These are phyloP conservation scores for Fusarium sacchari DNA, from an alignment of 2,329 filamentous ascomycete genomes.

Conservation along the genomic window DNA sequence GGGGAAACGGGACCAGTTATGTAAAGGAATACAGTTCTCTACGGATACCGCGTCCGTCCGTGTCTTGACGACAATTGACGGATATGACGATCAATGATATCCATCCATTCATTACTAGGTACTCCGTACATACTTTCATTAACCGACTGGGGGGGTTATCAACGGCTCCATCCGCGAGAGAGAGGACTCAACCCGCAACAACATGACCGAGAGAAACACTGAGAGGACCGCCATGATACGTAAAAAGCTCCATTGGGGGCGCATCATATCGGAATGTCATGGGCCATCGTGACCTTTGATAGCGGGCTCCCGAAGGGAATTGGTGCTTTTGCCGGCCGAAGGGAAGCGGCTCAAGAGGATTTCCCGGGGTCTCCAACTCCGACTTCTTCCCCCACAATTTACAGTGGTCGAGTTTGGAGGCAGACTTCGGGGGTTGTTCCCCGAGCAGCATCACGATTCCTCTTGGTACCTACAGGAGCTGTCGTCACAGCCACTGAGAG, in stretches of 20 bases:
- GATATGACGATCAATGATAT: conserved; percentile 43
- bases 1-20: conserved; percentile 31
- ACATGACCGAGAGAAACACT: conserved; percentile 32
- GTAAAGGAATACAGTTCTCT: conserved; percentile 10
- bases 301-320: conserved; percentile 24
- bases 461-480: neutral
- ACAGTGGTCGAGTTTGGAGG: neutral
- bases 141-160: conserved; percentile 24
- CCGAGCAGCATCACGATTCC: conserved; percentile 25
- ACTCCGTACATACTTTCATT: neutral
- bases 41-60: conserved; percentile 26
- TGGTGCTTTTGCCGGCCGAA: conserved; percentile 42
- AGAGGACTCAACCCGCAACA: conserved; percentile 10
- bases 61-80: conserved; percentile 32
- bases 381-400: conserved; percentile 43
- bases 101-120: neutral
- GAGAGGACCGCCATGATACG: conserved; percentile 19
- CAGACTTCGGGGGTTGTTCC: conserved; percentile 16
- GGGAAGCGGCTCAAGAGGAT: conserved; percentile 49
- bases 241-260: conserved; percentile 24
- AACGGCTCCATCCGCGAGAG: conserved; percentile 28
- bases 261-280: conserved; percentile 33
- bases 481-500: conserved; percentile 22
- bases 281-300: conserved; percentile 37
- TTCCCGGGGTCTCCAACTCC: conserved; percentile 46